phyloP scores from a whole-genome alignment of 495 filamentous ascomycete genomes.

The Daldinia concentrica region DNA sequence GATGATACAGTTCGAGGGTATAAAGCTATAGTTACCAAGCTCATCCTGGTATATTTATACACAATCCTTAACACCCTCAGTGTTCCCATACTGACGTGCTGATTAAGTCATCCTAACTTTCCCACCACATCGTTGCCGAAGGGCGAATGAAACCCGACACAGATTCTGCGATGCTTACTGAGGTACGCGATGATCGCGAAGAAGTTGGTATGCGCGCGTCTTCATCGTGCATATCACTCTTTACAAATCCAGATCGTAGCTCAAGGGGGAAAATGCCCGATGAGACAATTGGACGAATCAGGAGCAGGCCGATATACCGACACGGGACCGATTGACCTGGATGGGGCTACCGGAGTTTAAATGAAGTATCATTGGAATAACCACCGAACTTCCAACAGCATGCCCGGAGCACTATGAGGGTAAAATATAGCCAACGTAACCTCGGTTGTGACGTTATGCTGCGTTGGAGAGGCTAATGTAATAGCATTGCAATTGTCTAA shows the following conservation, averaged over 20 bases:
- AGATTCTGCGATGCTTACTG: conserved; percentile 12
- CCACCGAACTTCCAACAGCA: conserved; percentile 9
- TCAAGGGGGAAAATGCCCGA: neutral
- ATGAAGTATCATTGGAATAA: conserved; percentile 1
- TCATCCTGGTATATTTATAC: conserved; percentile 26
- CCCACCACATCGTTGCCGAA: conserved; percentile 21
- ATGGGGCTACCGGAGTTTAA: neutral
- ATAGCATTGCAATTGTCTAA: no score
- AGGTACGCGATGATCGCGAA: conserved; percentile 1
- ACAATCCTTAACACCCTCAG: neutral
- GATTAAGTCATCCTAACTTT: conserved; percentile 27
- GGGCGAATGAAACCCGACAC: conserved; percentile 19
- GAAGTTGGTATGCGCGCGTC: neutral
- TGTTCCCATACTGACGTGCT: conserved; percentile 19
- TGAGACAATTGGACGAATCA: conserved; percentile 14
- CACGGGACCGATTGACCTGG: neutral
- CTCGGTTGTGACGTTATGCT: conserved; percentile 1
- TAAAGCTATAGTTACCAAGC: neutral
- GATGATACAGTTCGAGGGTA: neutral
- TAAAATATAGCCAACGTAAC: neutral
- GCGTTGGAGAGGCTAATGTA: neutral
- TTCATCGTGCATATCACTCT: neutral
- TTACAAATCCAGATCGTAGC: conserved; percentile 23
- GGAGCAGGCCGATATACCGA: conserved; percentile 12
- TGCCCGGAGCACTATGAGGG: neutral